Evolutionary conservation across 2,329 filamentous ascomycete species (phyloP).

Genomic region (Verticillium tricorpus): DNA sequence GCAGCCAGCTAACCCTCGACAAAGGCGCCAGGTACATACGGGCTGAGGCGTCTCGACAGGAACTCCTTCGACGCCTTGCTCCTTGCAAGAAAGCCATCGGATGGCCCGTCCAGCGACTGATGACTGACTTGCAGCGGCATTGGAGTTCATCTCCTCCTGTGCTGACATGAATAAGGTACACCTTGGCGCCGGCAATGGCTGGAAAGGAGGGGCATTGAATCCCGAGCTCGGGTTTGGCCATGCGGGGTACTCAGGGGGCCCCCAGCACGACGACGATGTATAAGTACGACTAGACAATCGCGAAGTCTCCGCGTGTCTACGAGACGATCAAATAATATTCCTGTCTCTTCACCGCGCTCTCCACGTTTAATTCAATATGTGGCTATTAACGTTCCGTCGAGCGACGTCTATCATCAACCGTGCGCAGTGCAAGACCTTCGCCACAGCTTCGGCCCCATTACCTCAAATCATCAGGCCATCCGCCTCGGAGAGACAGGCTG

Average conservation of each 20-base stretch:
- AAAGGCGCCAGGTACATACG: constrained; percentile 25
- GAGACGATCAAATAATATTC: background rate
- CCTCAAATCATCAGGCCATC: background rate
- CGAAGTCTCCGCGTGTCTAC: background rate
- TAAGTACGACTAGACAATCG: background rate
- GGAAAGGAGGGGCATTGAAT: constrained; percentile 12
- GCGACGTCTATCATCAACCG: background rate
- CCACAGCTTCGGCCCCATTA: background rate
- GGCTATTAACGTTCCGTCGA: background rate
- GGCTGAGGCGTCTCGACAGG: constrained; percentile 19
- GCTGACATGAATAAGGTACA: background rate
- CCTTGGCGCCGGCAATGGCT: background rate
- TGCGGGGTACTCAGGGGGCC: background rate
- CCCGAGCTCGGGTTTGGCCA: constrained; percentile 24
- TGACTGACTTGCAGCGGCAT: constrained; percentile 20
- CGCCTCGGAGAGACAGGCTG: background rate
- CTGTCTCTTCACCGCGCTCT: background rate
- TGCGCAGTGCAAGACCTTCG: background rate
- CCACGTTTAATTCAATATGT: background rate
- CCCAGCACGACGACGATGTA: background rate
- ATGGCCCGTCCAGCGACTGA: constrained; percentile 33
- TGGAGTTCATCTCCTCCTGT: constrained; percentile 17
- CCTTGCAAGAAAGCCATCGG: constrained; percentile 29
- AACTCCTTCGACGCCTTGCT: constrained; percentile 24
- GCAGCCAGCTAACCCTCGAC: no score